A percentile compares a stretch with the other conserved stretches of the same genome.
Conservation (phyloP, 75 land plant species). For the Ceratopteris richardii region DNA sequence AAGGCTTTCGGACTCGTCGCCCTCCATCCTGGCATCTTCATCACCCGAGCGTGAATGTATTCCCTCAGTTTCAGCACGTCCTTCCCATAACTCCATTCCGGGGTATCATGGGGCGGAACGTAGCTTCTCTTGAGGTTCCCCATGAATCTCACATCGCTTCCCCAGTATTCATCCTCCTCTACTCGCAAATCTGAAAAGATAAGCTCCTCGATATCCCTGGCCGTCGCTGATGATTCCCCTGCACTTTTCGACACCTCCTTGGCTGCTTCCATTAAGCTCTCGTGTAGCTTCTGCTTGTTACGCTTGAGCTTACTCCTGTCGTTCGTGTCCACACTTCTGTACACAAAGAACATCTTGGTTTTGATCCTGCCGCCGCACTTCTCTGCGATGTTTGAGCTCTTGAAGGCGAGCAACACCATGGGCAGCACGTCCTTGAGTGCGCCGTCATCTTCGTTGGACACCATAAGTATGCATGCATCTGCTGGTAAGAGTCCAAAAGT, state of each 20-base stretch:
- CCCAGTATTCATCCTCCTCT: not conserved
- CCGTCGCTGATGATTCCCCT: not conserved
- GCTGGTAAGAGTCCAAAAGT: slow-evolving; percentile 14
- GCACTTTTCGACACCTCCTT: not conserved
- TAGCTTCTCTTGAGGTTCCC: slow-evolving; percentile 5
- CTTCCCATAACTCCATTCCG: slow-evolving; percentile 5
- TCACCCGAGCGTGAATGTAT: slow-evolving; percentile 3
- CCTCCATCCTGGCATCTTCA: not conserved
- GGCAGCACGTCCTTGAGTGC: slow-evolving; percentile 16
- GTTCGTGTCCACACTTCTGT: slow-evolving; percentile 8
- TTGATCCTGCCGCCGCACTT: not conserved
- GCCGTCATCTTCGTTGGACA: slow-evolving; percentile 6
- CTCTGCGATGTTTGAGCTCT: slow-evolving; percentile 9
- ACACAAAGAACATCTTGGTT: slow-evolving; percentile 12
- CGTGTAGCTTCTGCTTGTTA: slow-evolving; percentile 3
- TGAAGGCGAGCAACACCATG: slow-evolving; percentile 17
- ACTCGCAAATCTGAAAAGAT: not conserved
- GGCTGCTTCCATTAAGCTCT: slow-evolving; percentile 1
- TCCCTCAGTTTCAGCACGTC: not conserved
- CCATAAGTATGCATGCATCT: slow-evolving; percentile 14
- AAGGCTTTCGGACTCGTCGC: not conserved
- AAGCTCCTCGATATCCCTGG: not conserved
- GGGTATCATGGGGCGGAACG: not conserved
- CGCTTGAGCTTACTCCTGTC: not conserved
- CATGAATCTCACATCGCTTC: slow-evolving; percentile 4